Evolutionary conservation across 2,329 filamentous ascomycete species (phyloP).

Genomic region (Stachybotrys chlorohalonatus): DNA sequence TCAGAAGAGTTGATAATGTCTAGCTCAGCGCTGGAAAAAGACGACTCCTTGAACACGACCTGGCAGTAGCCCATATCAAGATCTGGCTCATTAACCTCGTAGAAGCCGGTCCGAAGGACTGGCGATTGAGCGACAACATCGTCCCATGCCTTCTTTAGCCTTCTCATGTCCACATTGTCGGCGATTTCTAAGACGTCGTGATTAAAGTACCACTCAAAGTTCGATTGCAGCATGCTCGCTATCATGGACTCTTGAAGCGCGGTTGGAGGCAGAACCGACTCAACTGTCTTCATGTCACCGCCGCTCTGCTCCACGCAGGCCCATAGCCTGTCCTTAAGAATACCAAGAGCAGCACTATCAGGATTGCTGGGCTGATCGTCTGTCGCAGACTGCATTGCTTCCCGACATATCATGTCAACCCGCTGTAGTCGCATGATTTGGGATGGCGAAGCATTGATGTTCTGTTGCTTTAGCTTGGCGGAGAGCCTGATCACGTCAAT

Average conservation of each 20-base stretch:
- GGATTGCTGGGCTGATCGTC: neutral
- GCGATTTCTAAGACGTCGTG: constrained; percentile 64
- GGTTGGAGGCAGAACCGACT: constrained; percentile 63
- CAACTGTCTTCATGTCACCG: constrained; percentile 30
- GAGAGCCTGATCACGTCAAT: constrained; percentile 85
- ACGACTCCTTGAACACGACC: constrained; percentile 24
- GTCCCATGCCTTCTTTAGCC: constrained; percentile 53
- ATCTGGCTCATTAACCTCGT: constrained; percentile 51
- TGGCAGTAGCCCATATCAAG: constrained; percentile 44
- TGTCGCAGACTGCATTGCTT: neutral
- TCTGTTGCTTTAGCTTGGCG: constrained; percentile 54
- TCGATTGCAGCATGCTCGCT: constrained; percentile 68
- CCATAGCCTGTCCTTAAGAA: constrained; percentile 24
- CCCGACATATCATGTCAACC: constrained; percentile 47
- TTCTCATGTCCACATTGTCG: constrained; percentile 41
- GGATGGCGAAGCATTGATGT: constrained; percentile 58
- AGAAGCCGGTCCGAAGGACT: constrained; percentile 68
- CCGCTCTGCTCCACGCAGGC: constrained; percentile 24
- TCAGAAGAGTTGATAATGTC: constrained; percentile 9
- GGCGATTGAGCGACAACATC: constrained; percentile 51
- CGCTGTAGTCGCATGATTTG: constrained; percentile 66
- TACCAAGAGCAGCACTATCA: constrained; percentile 4
- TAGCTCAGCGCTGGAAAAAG: too few relatives aligned
- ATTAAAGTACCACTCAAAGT: constrained; percentile 74
- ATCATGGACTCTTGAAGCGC: constrained; percentile 83